Evolutionary conservation across 2,329 filamentous ascomycete species (phyloP).

Genomic region (Chalaropsis ovoidea): DNA sequence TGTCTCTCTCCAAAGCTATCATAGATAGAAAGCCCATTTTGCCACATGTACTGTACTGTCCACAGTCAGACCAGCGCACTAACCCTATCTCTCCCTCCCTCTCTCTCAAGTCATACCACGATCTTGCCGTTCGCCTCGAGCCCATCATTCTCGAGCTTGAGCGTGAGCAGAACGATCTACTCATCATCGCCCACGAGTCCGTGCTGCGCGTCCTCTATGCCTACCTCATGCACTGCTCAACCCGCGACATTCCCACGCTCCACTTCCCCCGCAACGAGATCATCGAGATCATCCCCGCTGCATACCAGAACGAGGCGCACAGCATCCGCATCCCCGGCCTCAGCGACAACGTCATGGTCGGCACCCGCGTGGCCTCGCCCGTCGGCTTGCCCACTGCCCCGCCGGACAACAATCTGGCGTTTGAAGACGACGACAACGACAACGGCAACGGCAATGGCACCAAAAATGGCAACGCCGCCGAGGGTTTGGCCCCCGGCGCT

Average conservation of each 20-base stretch:
- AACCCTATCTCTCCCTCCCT: constrained; percentile 26
- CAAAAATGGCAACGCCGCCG: not conserved
- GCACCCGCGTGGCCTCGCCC: constrained; percentile 29
- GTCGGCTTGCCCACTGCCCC: constrained; percentile 12
- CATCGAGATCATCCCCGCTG: constrained; percentile 95
- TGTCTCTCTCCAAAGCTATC: constrained; percentile 26
- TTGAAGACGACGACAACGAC: constrained; percentile 2
- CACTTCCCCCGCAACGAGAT: constrained; percentile 95
- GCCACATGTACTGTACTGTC: no score
- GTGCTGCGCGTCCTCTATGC: constrained; percentile 95
- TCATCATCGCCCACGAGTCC: constrained; percentile 96
- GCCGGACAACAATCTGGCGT: constrained; percentile 11
- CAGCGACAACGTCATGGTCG: constrained; percentile 58
- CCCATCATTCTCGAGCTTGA: constrained; percentile 96
- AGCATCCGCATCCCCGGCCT: constrained; percentile 72
- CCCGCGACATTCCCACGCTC: constrained; percentile 83
- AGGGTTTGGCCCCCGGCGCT: not conserved
- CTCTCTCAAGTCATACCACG: constrained; percentile 81
- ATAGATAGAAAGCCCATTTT: no score
- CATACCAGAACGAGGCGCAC: constrained; percentile 92
- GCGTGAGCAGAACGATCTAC: constrained; percentile 90
- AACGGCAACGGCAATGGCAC: no score
- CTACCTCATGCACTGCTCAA: constrained; percentile 97
- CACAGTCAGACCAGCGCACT: no score
- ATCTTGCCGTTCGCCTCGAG: constrained; percentile 92